Percentiles rank a stretch among this genome's conserved stretches.
Evolutionary conservation across 305 asterid genomes (phyloP).

Genomic region (Coffea humblotiana): DNA sequence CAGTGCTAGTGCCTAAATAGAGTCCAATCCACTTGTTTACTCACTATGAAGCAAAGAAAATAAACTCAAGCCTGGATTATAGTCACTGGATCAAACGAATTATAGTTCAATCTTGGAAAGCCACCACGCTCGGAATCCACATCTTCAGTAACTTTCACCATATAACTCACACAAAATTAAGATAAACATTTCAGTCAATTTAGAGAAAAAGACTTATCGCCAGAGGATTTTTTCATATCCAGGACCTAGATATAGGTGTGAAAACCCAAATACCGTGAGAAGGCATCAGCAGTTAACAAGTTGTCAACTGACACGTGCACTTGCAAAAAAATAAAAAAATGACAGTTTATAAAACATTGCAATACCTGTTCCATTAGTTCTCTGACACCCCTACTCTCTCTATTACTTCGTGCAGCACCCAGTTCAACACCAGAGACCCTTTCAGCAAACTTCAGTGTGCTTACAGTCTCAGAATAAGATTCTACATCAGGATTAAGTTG

Average conservation of each 20-base stretch:
- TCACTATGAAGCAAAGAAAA: neutral
- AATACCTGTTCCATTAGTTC: slow-evolving; percentile 97
- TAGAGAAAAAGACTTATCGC: neutral
- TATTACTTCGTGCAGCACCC: slow-evolving; percentile 90
- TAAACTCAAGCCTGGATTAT: neutral
- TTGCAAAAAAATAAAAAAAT: neutral
- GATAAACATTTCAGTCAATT: neutral
- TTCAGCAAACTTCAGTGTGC: slow-evolving; percentile 96
- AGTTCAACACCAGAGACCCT: slow-evolving; percentile 97
- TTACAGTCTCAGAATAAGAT: slow-evolving; percentile 80
- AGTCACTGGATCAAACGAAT: neutral
- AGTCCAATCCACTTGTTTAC: too few relatives aligned
- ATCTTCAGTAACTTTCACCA: neutral
- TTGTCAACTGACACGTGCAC: neutral
- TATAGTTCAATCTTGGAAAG: neutral
- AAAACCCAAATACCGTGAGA: neutral
- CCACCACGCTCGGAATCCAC: neutral
- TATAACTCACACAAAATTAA: neutral
- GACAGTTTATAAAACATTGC: slow-evolving; percentile 9
- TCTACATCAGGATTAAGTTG: slow-evolving; percentile 94
- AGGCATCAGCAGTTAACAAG: neutral
- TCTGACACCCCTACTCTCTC: slow-evolving; percentile 83
- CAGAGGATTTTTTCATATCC: neutral
- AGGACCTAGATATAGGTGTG: neutral
- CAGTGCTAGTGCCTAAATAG: neutral